Conservation (phyloP, 352 stramenopile species). For the Pythium brachiatum region DNA sequence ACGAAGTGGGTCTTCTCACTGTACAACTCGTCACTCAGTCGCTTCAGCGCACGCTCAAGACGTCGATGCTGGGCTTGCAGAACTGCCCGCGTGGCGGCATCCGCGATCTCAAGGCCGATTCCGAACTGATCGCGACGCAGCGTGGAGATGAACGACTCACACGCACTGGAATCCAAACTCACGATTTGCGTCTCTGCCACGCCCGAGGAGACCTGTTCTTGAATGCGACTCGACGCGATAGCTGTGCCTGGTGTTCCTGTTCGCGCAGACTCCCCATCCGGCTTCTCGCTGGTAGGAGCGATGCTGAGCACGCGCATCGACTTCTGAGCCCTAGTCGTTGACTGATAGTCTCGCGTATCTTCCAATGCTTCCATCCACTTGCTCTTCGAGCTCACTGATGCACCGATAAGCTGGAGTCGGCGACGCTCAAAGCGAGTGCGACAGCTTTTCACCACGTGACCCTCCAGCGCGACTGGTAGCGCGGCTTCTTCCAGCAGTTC, state of each 20-base stretch:
- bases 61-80: slow-evolving; percentile 74
- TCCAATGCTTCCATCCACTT: slow-evolving; percentile 3
- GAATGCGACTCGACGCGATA: not conserved
- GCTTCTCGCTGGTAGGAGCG: not conserved
- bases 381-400: not conserved
- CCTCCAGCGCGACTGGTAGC: not conserved
- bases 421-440: slow-evolving; percentile 5
- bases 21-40: slow-evolving; percentile 84
- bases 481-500: slow-evolving; percentile 31
- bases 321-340: not conserved
- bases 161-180: slow-evolving; percentile 23
- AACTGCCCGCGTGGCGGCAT: slow-evolving; percentile 53
- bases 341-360: not conserved
- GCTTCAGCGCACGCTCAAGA: slow-evolving; percentile 80
- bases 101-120: slow-evolving; percentile 62
- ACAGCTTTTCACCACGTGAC: not conserved
- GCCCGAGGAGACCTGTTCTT: not conserved
- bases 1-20: slow-evolving; percentile 88
- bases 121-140: slow-evolving; percentile 78
- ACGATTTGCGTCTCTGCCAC: not conserved
- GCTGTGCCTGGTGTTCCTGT: not conserved
- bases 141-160: slow-evolving; percentile 52
- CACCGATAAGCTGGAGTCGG: slow-evolving; percentile 17
- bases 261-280: not conserved
- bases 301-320: not conserved